Base-by-base conservation (phyloP, 768 basidiomycete species). In the Thelephora aurantiotincta region DNA sequence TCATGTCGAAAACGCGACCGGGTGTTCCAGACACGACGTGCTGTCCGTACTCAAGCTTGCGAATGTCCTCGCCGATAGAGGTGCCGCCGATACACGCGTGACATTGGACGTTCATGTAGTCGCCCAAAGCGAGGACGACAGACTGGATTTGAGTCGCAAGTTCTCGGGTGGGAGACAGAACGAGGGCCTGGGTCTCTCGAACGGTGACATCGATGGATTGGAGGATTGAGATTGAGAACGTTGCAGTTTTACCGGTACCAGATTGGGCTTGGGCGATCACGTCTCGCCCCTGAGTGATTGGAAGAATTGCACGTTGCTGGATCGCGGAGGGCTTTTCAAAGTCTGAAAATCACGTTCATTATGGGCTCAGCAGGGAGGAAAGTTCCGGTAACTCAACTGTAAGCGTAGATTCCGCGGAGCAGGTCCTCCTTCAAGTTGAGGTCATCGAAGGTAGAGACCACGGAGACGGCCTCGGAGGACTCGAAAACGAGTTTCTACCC, bases 61-160 rank as follows among this genome's bases (percentile, higher is more conserved):
- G 76, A 58, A 97, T 97, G 60, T 96, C 94, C 69, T 99, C 94
- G 14, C 92, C 90, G 55, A 99, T 91, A 35, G 89, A 90, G 2
- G 91, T 94, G 38, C 94, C 94, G 38, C 94, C 94, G 60, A 98
- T 96, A 65, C 93, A 96, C 38, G 92, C 93, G 63, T 97, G 92
- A 65, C 94, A 98, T 60, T 96, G 91, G 50, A 99, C 88, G 61
- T 96, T 96, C 93, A 97, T 94, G 65, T 97, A 97, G 71, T 98
- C 93, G 44, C 94, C 94, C 33, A 99, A 69, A 22, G 94, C 94
- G 50, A 97, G 77, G 26, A 98, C 80, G 54, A 97, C 93, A 44
- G 89, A 94, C 65, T 97, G 93, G 58, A 96, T 99, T 70, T 97
- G 94, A n/a, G 91, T 92, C 18, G 94, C 94, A 49, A 98, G 74